Evolutionary conservation across 2,329 filamentous ascomycete species (phyloP), one percentile per base, ranked within the genome.

Genomic region (Sclerotinia trifoliorum): DNA sequence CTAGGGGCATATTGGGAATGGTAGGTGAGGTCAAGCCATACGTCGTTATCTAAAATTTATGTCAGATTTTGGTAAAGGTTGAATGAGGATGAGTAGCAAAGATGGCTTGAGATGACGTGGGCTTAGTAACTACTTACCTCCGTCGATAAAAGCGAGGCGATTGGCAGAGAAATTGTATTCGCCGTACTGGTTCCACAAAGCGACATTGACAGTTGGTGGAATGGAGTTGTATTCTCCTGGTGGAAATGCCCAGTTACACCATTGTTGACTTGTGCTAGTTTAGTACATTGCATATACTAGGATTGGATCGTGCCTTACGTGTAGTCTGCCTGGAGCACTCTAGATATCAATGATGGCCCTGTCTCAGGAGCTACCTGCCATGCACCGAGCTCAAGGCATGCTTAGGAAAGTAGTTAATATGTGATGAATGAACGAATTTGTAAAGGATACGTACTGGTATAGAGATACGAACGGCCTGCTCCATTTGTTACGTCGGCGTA

Each of bases 211-310:
- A 0, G 76, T 78, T 0, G 78, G 51, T 0, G 83, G 81, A 29
- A 85, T 80, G 42, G 73, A 71, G 70, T 83, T 84, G 75, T 81
- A 79, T 35, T 78, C 65, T 0, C 83, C 83, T 1, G 78, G 69
- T 0, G 83, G 81, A 70, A 85, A 86, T 1, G 83, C 82, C 83
- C 83, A 83, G n/a, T 73, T 80, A 71, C 84, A 85, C 83, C 83
- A 85, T 74, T 85, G 71, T 72, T 75, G 73, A 3, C 70, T 72
- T 24, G n/a, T 35, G 48, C 5, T 5, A 19, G 13, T 15, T 68
- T 42, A 66, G 42, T 55, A 5, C 17, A 24, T 29, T 26, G 29
- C 35, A 6, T 60, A 26, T 35, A 24, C 60, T 26, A 21, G 52
- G 7, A 19, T 17, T 29, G 11, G 5, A 42, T 5, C 11, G 21